A percentile compares a stretch with the other conserved stretches of the same genome.
Conservation (phyloP, 192 early-diverging fungal genomes). For the Podila clonocystis region DNA sequence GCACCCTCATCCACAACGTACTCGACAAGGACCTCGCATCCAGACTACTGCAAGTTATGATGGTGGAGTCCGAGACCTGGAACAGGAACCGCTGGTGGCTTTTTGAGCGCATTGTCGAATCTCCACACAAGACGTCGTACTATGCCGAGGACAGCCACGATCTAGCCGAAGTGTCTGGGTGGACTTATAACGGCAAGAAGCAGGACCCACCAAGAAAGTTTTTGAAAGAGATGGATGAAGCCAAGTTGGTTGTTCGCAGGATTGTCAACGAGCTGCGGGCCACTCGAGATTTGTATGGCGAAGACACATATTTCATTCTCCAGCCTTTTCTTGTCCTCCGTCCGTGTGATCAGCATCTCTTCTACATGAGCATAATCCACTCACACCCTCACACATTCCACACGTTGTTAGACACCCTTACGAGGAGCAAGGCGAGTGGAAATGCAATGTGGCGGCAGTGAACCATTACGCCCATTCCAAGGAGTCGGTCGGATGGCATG, state of each 20-base stretch:
- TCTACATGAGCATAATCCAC: not conserved
- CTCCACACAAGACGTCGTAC: constrained; percentile 47
- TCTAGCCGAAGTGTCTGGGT: constrained; percentile 32
- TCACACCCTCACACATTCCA: not conserved
- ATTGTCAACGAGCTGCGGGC: constrained; percentile 50
- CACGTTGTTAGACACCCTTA: constrained; percentile 32
- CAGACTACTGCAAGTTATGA: constrained; percentile 34
- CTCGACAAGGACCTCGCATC: constrained; percentile 43
- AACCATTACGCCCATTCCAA: constrained; percentile 55
- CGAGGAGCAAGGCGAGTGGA: constrained; percentile 51
- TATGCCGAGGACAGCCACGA: constrained; percentile 31
- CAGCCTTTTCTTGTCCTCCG: not conserved
- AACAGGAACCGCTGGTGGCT: constrained; percentile 52
- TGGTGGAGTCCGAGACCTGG: constrained; percentile 50
- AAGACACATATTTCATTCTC: not conserved
- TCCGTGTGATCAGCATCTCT: not conserved
- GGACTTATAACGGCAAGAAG: constrained; percentile 42
- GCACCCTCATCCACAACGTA: constrained; percentile 42
- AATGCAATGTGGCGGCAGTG: constrained; percentile 53
- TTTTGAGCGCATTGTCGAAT: constrained; percentile 51
- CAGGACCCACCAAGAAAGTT: constrained; percentile 31
- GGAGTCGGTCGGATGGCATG: constrained; percentile 57
- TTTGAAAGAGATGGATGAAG: constrained; percentile 49
- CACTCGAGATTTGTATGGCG: constrained; percentile 24
- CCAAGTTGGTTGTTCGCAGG: constrained; percentile 32